phyloP scores from a whole-genome alignment of 2,329 filamentous ascomycete species.

The Aspergillus thermomutatus region DNA sequence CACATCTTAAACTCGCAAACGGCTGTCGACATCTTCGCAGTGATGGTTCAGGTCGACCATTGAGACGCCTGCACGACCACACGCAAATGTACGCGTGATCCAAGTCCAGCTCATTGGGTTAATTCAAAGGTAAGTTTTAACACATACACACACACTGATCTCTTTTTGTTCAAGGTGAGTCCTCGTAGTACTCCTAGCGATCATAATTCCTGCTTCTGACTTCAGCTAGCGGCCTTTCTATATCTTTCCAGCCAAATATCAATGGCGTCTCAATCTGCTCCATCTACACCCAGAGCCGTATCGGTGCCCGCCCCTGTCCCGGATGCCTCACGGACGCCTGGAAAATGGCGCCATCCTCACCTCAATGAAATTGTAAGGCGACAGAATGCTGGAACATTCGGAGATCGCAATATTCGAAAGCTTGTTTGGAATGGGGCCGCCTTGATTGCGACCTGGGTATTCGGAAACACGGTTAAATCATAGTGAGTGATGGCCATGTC shows the following conservation, averaged over 20 bases:
- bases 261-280: conserved; percentile 38
- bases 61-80: neutral
- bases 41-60: conserved; percentile 7
- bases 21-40: neutral
- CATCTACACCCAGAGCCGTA: conserved; percentile 39
- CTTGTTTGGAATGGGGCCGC: conserved; percentile 66
- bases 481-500: conserved; percentile 29
- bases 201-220: neutral
- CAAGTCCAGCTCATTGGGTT: neutral
- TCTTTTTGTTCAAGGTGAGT: conserved; percentile 7
- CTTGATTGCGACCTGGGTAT: conserved; percentile 48
- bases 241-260: conserved; percentile 8
- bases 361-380: conserved; percentile 82
- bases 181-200: neutral
- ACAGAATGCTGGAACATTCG: conserved; percentile 74
- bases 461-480: conserved; percentile 38
- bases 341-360: conserved; percentile 87
- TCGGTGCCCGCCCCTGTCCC: conserved; percentile 25
- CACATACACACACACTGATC: neutral
- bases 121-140: conserved; percentile 9
- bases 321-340: conserved; percentile 49
- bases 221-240: neutral
- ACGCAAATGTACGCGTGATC: conserved; percentile 9
- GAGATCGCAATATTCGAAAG: conserved; percentile 68
- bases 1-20: neutral